Base-by-base conservation (phyloP, 768 basidiomycete genomes). In the Podaxis sp. region DNA sequence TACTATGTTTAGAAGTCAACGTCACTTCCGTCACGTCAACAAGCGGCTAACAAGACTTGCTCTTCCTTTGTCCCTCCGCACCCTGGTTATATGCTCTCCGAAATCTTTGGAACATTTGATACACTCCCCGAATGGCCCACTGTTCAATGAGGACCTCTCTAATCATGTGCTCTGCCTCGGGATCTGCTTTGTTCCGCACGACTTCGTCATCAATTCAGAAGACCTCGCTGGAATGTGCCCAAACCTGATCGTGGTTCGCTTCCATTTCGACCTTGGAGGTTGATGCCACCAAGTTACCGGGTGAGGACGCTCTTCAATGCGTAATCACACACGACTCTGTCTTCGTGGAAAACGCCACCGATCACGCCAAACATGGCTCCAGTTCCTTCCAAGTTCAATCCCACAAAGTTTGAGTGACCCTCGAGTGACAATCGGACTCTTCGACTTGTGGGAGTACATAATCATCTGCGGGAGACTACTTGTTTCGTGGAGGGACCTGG, bases 401-500 rank as follows among this genome's bases (percentile, higher is more conserved):
- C 69, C 13, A 58, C 55, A 55, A 62, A 33, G n/a, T 67, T 68
- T 24, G 69, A 67, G 50, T 67, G 69, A 68, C 51, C 66, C 15
- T 61, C 68, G 3, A 47, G 46, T 22, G 57, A 61, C 33, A 27
- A 52, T 19, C 11, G 43, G 6, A 38, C 59, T 9, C 51, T 67
- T 13, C 57, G 58, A 52, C 40, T 66, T 5, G 51, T 67, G 27
- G 63, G 61, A 8, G n/a, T 65, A 4, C 64, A 65, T 47, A 24
- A 49, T 29, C 53, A 61, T 33, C 41, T 67, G 15, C 62, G 65
- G 19, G 19, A 17, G 29, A 9, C 53, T 67, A 33, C 61, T 70
- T 33, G 37, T 24, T 9, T 29, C 5, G 29, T 66, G 65, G 65
- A 62, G 19, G 33, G 55, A 60, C n/a, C 59, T 69, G n/a, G 60